These are phyloP conservation scores for Ophiostoma australiae DNA, from an alignment of 2,329 filamentous ascomycete species.

Conservation along the genomic window DNA sequence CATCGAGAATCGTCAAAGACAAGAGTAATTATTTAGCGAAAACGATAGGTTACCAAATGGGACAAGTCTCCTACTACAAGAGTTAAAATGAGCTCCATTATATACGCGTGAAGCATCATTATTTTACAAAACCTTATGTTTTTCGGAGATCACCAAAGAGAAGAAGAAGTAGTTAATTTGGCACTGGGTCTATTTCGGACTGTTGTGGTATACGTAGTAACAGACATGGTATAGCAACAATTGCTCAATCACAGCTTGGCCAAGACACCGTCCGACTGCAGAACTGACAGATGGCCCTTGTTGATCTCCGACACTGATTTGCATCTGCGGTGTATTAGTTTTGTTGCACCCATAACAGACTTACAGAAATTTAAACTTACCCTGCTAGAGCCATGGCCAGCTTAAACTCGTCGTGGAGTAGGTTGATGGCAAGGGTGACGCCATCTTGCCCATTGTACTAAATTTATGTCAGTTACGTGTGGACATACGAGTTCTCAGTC, in stretches of 20 bases:
- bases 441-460: slow-evolving; percentile 21
- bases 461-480: neutral
- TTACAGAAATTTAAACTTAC: neutral
- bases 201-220: neutral
- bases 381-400: slow-evolving; percentile 18
- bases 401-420: slow-evolving; percentile 22
- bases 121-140: too few species aligned
- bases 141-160: too few species aligned
- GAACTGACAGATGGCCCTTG: neutral
- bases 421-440: slow-evolving; percentile 18
- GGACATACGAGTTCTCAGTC: fast-evolving
- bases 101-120: too few species aligned
- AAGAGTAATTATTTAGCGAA: too few species aligned
- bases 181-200: neutral
- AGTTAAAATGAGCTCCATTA: neutral
- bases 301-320: slow-evolving; percentile 9
- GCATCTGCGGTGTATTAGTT: neutral
- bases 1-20: too few species aligned
- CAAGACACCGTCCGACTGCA: neutral
- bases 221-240: neutral
- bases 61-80: neutral
- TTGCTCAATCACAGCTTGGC: neutral
- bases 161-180: too few species aligned
- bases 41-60: neutral
- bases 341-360: neutral